These are phyloP conservation scores for Gloeophyllum trabeum DNA, from an alignment of 768 basidiomycete species.

Conservation along the genomic window DNA sequence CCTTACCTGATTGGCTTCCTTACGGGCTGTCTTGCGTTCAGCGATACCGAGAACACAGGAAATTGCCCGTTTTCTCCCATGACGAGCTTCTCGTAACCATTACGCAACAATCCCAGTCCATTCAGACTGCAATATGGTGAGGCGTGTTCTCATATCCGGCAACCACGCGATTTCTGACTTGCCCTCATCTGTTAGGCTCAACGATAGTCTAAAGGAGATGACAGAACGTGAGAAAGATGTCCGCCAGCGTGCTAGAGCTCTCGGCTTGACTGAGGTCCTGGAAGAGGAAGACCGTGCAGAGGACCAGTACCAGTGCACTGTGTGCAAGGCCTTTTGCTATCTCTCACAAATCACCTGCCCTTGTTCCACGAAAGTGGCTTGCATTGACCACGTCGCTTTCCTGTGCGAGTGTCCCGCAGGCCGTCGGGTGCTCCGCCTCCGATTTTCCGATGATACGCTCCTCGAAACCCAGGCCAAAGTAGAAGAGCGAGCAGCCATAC, in stretches of 20 bases:
- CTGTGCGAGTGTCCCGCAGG: slow-evolving; percentile 57
- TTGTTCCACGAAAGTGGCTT: slow-evolving; percentile 71
- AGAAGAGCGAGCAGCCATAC: slow-evolving; percentile 60
- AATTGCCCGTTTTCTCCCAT: slow-evolving; percentile 95
- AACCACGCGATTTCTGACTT: not conserved
- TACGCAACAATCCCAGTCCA: slow-evolving; percentile 86
- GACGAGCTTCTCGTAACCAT: slow-evolving; percentile 97
- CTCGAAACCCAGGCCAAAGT: slow-evolving; percentile 55
- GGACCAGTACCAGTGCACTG: slow-evolving; percentile 89
- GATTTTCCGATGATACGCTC: slow-evolving; percentile 74
- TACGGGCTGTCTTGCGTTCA: slow-evolving; percentile 82
- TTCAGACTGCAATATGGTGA: slow-evolving; percentile 89
- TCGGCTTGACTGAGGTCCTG: slow-evolving; percentile 54
- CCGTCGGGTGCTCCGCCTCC: slow-evolving; percentile 59
- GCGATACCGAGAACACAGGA: slow-evolving; percentile 83
- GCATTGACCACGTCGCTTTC: slow-evolving; percentile 72
- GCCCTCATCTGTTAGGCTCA: slow-evolving; percentile 46
- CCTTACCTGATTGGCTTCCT: slow-evolving; percentile 89
- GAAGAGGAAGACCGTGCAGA: slow-evolving; percentile 78
- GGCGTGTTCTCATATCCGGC: slow-evolving; percentile 16
- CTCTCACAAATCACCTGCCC: slow-evolving; percentile 83
- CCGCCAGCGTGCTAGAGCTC: slow-evolving; percentile 49
- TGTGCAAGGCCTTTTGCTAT: slow-evolving; percentile 93
- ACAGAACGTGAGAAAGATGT: slow-evolving; percentile 67
- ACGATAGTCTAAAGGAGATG: slow-evolving; percentile 82